Evolutionary conservation across 2,329 filamentous ascomycete genomes (phyloP), one percentile per base, ranked within the genome.

Genomic region (Colletotrichum sp.): DNA sequence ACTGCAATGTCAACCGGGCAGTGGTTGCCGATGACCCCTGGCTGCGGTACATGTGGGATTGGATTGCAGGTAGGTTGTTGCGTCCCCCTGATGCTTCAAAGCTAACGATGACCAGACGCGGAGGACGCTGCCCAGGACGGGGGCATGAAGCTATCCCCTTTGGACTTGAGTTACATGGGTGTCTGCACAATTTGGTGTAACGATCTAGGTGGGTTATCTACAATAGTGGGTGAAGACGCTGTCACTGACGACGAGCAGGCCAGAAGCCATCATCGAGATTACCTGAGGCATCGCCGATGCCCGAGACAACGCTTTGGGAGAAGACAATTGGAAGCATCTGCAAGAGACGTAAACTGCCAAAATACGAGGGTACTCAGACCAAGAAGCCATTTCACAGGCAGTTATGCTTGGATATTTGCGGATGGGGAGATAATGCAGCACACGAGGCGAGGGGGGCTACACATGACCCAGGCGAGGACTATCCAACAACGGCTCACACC

Each of bases 41-140:
- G 91, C 86, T 96, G n/a, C 90, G 92, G 73, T 93, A 94, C 72
- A 86, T 94, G n/a, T 98, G 95, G 95, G 90, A 92, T 63, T 95
- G 94, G 88, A 88, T 96, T 64, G 88, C 90, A 74, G 91, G 94
- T 92, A 80, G 81, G 87, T 88, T 15, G 27, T 78, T n/a, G 4
- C 16, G 13, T 66, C 8, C 16, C 15, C 11, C 72, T 28, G 27
- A 27, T 16, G 28, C 16, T 59, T 22, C 57, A 15, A n/a, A 52
- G 71, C 79, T 83, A 57, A 83, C 74, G 22, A 65, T 61, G 64
- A 61, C 39, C 77, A 91, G 92, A 90, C 76, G 92, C 92, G 2
- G 92, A 94, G 78, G 87, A 90, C 30, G 91, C 92, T 34, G 91
- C 93, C 4, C 87, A 89, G 44, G 89, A 93, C 77, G 90, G 92